Evolutionary conservation across 495 filamentous ascomycete species (phyloP), one percentile per base, ranked within the genome.

Genomic region (Aspergillus nidulans): DNA sequence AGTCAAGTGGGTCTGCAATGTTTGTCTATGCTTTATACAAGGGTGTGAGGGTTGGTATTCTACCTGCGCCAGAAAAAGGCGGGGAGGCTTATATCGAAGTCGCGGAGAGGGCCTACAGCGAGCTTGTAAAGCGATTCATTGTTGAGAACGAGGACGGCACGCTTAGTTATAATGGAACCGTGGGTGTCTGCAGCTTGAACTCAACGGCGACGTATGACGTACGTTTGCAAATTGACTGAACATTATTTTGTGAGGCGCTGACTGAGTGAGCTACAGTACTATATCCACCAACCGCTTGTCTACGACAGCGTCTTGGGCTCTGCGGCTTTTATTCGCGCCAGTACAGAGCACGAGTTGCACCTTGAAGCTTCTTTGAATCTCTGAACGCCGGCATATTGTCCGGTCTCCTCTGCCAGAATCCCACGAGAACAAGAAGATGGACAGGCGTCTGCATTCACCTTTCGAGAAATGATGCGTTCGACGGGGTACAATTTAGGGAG

Each of bases 1-100:
- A 86, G 66, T 77, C 75, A 39, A 82, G 79, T 48, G 80, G 72
- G 12, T 80, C 74, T 13, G 81, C 81, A 4, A 84, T 86, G 80
- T 83, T 84, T 61, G 71, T 73, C 6, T 82, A 81, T 63, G 77
- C 73, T 4, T 66, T 81, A 51, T 63, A 81, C 47, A 82, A 81
- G 64, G 81, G 77, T 1, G 67, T 76, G 8, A 62, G 76, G 44
- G 63, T 75, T 28, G 81, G 79, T 1, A 67, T 73, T 52, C 58
- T 77, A 52, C 0, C 9, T 15, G 1, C 36, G 41, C 1, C 30
- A 38, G 8, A 24, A 13, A 5, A 46, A 26, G n/a, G n/a, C n/a
- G n/a, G n/a, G n/a, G n/a, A n/a, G n/a, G n/a, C n/a, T 23, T 57
- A 53, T 19, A 36, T 39, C 8, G 7, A 46, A 0, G 32, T 53